Evolutionary conservation across 2,329 filamentous ascomycete genomes (phyloP), one percentile per base, ranked within the genome.

Genomic region (Pseudogymnoascus sp.): DNA sequence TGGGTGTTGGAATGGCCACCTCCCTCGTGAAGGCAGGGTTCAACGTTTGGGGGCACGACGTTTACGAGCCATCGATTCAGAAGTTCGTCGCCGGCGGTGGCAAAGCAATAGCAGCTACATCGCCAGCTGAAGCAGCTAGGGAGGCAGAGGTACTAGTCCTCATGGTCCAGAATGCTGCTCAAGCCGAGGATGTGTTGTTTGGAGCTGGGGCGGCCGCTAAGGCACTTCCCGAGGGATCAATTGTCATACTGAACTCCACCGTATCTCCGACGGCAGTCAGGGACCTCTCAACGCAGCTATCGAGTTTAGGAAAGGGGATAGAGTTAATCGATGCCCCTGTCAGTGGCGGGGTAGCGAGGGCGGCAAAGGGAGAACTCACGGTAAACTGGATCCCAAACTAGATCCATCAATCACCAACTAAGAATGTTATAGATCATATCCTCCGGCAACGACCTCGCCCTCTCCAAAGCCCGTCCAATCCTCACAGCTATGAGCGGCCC

Each of bases 1-100:
- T 91, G 88, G 88, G 88, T 72, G 88, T 89, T 71, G 88, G 88
- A 72, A 90, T 91, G 87, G 89, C 88, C 67, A 88, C 83, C 65
- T 82, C 90, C 71, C 82, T 91, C 53, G 79, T 90, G 68, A 84
- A 85, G 68, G 76, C 83, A 67, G 87, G 87, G 64, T 89, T 87
- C 74, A 65, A 77, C 34, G 87, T 90, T 18, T 85, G 83, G 31
- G 88, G 88, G 63, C 90, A 85, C 72, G 88, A 91, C 70, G 82
- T 90, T 34, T 89, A 83, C 76, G 78, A 78, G 2, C 84, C 86
- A 4, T 85, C 87, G 0, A 79, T 90, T 40, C 83, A 88, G 64
- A 82, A 81, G 16, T 89, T 90, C 76, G 75, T 80, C 38, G 75
- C 79, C 4, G 84, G 83, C 0, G 87, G 87, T 61, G 87, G 87